Evolutionary conservation across 768 basidiomycete genomes (phyloP).

Genomic region (Lactarius evosmus): DNA sequence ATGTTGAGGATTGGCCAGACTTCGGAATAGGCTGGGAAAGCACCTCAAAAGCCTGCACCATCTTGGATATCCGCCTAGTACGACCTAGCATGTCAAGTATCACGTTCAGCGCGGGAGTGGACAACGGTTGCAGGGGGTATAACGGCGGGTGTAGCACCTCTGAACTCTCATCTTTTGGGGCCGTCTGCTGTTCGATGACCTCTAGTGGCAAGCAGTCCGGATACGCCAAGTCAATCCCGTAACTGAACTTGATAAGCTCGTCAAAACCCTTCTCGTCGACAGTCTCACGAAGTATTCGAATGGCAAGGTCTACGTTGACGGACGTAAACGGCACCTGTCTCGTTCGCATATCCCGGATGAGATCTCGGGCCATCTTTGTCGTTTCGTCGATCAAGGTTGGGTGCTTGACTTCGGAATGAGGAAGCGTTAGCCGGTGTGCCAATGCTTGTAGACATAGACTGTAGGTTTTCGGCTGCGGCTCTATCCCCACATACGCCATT

Average conservation of each 20-base stretch:
- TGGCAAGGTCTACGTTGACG: conserved; percentile 59
- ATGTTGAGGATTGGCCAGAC: conserved; percentile 43
- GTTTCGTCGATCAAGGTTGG: conserved; percentile 41
- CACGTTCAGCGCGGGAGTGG: conserved; percentile 67
- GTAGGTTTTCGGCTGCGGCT: conserved; percentile 55
- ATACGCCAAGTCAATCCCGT: conserved; percentile 73
- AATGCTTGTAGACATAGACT: conserved; percentile 66
- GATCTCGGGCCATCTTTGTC: conserved; percentile 44
- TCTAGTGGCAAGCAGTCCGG: conserved; percentile 67
- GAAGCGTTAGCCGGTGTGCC: conserved; percentile 62
- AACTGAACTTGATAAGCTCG: conserved; percentile 59
- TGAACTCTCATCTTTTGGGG: conserved; percentile 20
- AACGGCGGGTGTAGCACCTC: conserved; percentile 42
- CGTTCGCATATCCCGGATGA: conserved; percentile 58
- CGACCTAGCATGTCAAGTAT: conserved; percentile 68
- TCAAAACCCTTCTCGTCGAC: conserved; percentile 55
- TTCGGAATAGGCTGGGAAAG: conserved; percentile 66
- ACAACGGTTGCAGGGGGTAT: conserved; percentile 30
- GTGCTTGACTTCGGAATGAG: conserved; percentile 42
- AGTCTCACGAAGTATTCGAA: conserved; percentile 67
- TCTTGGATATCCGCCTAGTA: conserved; percentile 54
- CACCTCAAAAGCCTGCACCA: conserved; percentile 75
- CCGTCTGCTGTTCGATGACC: conserved; percentile 20
- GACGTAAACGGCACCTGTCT: conserved; percentile 50
- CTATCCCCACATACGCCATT: conserved; percentile 43